Evolutionary conservation across 1,139 yeast species (phyloP).

Genomic region (Debaryomycetaceae sp.): DNA sequence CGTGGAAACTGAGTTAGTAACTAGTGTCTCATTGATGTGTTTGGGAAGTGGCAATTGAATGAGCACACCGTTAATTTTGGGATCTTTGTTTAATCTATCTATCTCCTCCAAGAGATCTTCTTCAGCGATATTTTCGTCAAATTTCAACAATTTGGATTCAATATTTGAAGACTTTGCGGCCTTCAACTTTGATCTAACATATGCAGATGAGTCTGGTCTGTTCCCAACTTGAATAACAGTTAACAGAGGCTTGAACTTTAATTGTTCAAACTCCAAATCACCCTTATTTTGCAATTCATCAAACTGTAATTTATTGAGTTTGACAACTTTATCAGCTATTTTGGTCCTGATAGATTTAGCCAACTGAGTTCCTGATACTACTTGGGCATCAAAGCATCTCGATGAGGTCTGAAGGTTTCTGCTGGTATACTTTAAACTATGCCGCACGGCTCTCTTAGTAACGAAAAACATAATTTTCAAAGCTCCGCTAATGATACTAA

Average conservation of each 20-base stretch:
- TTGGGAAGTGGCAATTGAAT: slow-evolving; percentile 73
- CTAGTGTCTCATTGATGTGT: slow-evolving; percentile 62
- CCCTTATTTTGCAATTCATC: slow-evolving; percentile 10
- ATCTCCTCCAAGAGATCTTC: slow-evolving; percentile 54
- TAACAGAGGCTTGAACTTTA: slow-evolving; percentile 57
- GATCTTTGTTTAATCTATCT: slow-evolving; percentile 56
- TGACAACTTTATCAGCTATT: slow-evolving; percentile 42
- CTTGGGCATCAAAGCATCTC: slow-evolving; percentile 21
- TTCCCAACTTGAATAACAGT: slow-evolving; percentile 73
- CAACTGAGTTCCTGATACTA: slow-evolving; percentile 43
- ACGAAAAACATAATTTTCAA: slow-evolving; percentile 2
- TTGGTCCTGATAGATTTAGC: slow-evolving; percentile 37
- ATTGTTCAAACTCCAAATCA: slow-evolving; percentile 23
- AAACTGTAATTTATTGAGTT: slow-evolving; percentile 31
- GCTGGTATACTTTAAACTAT: not conserved
- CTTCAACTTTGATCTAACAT: slow-evolving; percentile 70
- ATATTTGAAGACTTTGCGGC: slow-evolving; percentile 71
- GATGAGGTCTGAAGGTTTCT: slow-evolving; percentile 2
- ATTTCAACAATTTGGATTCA: slow-evolving; percentile 52
- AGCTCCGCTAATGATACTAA: too few relatives aligned
- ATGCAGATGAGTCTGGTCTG: slow-evolving; percentile 75
- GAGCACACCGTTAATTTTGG: slow-evolving; percentile 64
- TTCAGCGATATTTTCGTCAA: slow-evolving; percentile 56
- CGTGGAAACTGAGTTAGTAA: slow-evolving; percentile 65
- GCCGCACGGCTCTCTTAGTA: slow-evolving; percentile 1